Evolutionary conservation across 108 stramenopile species (phyloP).

Genomic region (Tribonema minus): DNA sequence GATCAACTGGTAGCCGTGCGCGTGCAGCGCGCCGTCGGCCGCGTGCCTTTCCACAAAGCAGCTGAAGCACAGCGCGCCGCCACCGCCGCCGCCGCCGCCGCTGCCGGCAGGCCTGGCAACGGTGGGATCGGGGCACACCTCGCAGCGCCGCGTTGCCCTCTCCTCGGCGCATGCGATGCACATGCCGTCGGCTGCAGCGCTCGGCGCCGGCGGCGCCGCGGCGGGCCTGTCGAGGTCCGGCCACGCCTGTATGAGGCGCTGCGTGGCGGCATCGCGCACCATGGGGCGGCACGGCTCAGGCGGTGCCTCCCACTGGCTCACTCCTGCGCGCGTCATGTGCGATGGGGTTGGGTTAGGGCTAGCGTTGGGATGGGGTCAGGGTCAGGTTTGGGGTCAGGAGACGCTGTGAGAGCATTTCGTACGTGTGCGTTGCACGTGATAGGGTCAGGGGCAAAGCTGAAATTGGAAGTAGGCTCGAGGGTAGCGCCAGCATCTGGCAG

Average conservation of each 20-base stretch:
- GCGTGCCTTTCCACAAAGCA: background rate
- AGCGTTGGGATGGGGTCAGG: too few relatives aligned
- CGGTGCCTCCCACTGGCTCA: background rate
- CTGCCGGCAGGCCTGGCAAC: background rate
- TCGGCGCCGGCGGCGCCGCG: background rate
- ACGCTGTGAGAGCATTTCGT: too few relatives aligned
- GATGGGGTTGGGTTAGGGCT: too few relatives aligned
- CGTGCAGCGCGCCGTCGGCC: background rate
- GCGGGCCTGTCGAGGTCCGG: background rate
- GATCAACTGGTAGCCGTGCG: background rate
- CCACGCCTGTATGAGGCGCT: background rate
- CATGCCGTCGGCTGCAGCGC: background rate
- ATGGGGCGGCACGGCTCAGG: background rate
- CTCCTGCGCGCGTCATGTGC: too few relatives aligned
- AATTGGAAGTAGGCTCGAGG: too few relatives aligned
- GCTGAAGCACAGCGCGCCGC: background rate
- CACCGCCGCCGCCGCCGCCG: background rate
- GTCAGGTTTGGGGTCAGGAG: too few relatives aligned
- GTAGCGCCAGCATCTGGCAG: too few relatives aligned
- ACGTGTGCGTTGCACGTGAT: too few relatives aligned
- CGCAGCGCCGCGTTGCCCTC: background rate
- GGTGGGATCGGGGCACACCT: background rate
- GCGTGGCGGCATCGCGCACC: background rate
- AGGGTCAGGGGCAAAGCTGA: too few relatives aligned
- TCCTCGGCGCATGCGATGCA: background rate